phyloP scores from a whole-genome alignment of 169 alveolate species.

The Condylostoma magnum region DNA sequence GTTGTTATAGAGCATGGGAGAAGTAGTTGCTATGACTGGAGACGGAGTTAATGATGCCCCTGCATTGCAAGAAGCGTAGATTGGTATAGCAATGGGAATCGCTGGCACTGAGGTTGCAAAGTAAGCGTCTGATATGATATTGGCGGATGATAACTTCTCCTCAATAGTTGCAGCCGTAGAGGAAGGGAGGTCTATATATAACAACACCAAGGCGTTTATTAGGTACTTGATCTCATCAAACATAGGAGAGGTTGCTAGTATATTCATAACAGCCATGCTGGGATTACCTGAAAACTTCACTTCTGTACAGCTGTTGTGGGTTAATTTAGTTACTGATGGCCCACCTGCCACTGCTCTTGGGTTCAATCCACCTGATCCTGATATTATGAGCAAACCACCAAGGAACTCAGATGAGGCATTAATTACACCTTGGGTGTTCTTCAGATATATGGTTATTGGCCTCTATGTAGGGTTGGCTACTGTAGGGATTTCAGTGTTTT shows the following conservation, averaged over 20 bases:
- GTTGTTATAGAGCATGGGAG: constrained; percentile 91
- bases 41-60: constrained; percentile 99
- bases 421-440: constrained; percentile 92
- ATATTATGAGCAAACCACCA: constrained; percentile 97
- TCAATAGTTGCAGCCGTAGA: constrained; percentile 99
- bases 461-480: constrained; percentile 97
- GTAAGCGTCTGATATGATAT: constrained; percentile 99
- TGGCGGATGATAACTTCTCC: constrained; percentile 99
- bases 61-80: constrained; percentile 97
- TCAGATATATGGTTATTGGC: constrained; percentile 95
- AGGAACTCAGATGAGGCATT: constrained; percentile 94
- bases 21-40: constrained; percentile 97
- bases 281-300: constrained; percentile 97
- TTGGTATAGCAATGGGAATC: constrained; percentile 99
- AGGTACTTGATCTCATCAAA: constrained; percentile 98
- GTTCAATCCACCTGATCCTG: constrained; percentile 99
- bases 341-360: constrained; percentile 99
- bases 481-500: constrained; percentile 96
- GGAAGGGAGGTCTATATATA: constrained; percentile 98
- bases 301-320: constrained; percentile 99
- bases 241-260: constrained; percentile 99
- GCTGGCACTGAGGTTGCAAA: constrained; percentile 99
- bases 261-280: constrained; percentile 97
- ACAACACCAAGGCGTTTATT: constrained; percentile 98
- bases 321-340: constrained; percentile 99